Conservation (phyloP, 257 asterid species). For the Salvia hispanica region DNA sequence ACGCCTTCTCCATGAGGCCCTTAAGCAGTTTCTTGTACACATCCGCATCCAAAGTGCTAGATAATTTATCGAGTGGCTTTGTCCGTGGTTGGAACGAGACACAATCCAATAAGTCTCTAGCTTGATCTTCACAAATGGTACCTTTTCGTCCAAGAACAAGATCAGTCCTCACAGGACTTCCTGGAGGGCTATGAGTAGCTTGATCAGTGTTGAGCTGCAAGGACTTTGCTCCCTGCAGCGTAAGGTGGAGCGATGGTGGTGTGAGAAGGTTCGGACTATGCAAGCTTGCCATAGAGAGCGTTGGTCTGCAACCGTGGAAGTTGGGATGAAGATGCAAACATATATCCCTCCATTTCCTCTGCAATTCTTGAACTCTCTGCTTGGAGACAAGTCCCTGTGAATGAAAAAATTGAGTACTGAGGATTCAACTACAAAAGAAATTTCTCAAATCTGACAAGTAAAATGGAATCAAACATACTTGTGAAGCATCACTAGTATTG, state of each 20-base stretch:
- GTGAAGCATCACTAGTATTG: conserved; percentile 32
- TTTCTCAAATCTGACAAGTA: neutral
- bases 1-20: conserved; percentile 85
- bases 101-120: conserved; percentile 67
- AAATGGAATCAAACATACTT: conserved; percentile 42
- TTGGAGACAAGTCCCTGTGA: conserved; percentile 47
- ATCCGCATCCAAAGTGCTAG: conserved; percentile 62
- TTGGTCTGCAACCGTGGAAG: conserved; percentile 44
- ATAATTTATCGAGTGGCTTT: conserved; percentile 55
- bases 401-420: conserved; percentile 17
- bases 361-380: conserved; percentile 58
- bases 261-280: conserved; percentile 43
- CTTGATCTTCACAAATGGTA: conserved; percentile 41
- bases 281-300: conserved; percentile 40
- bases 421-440: neutral
- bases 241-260: conserved; percentile 45
- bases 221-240: conserved; percentile 38
- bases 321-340: conserved; percentile 72
- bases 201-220: conserved; percentile 42
- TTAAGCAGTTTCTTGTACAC: conserved; percentile 77
- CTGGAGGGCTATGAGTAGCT: conserved; percentile 45
- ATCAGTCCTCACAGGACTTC: conserved; percentile 85
- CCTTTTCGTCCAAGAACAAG: conserved; percentile 71
- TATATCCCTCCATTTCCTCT: conserved; percentile 67
- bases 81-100: conserved; percentile 57